These are phyloP conservation scores for Cytospora mali DNA, from an alignment of 2,329 filamentous ascomycete genomes.

Conservation along the genomic window DNA sequence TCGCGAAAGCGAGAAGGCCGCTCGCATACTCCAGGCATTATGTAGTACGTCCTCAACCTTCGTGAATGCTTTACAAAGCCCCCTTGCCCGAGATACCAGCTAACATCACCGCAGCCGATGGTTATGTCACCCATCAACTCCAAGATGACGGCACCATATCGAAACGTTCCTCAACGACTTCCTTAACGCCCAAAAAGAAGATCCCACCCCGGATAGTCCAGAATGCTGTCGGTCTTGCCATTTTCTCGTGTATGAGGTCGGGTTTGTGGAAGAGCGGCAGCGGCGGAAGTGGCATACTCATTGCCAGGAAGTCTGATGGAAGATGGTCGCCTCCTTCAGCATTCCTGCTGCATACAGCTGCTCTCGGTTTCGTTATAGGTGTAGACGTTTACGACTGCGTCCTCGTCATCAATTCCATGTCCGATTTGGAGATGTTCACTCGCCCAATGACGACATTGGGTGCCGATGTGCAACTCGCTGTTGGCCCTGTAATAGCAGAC, in stretches of 20 bases:
- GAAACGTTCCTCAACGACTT: conserved; percentile 21
- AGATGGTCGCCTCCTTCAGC: conserved; percentile 91
- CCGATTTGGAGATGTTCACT: conserved; percentile 83
- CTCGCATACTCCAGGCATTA: conserved; percentile 85
- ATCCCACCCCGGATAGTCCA: conserved; percentile 85
- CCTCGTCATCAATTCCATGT: conserved; percentile 84
- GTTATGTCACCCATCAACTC: conserved; percentile 20
- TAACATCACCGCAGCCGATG: conserved; percentile 23
- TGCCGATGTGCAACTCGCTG: conserved; percentile 74
- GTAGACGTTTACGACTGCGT: conserved; percentile 97
- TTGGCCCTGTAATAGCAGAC: conserved; percentile 69
- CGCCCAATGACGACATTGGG: conserved; percentile 78
- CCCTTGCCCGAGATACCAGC: neutral
- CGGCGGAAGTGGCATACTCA: conserved; percentile 83
- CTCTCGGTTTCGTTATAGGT: conserved; percentile 85
- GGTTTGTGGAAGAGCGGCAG: conserved; percentile 91
- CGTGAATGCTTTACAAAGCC: neutral
- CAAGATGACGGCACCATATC: conserved; percentile 17
- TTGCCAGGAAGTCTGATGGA: conserved; percentile 82
- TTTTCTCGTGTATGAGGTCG: conserved; percentile 95
- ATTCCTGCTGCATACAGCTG: conserved; percentile 86
- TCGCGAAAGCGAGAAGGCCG: conserved; percentile 88
- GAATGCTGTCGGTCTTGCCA: conserved; percentile 85
- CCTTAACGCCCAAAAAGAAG: conserved; percentile 60
- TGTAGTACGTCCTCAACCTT: conserved; percentile 64